Percentiles rank a stretch among this genome's conserved stretches.
These are phyloP conservation scores for Bryopsis sp. DNA, from an alignment of 139 green algal species.

Conservation along the genomic window DNA sequence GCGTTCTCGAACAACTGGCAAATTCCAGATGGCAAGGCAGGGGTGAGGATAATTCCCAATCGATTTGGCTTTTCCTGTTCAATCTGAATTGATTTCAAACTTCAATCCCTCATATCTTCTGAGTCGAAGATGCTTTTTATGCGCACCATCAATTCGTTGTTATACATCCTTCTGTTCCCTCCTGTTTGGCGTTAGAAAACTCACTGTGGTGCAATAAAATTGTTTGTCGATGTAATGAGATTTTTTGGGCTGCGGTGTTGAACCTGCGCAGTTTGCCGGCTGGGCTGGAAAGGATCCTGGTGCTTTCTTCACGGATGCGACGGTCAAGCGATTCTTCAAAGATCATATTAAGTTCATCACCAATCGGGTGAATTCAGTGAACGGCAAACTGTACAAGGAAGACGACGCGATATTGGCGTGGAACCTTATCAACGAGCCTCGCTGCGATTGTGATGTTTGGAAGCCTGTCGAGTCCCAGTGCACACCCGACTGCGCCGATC, in stretches of 20 bases:
- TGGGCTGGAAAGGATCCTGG: not conserved
- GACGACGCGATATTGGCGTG: conserved; percentile 54
- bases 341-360: conserved; percentile 20
- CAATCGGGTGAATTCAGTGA: conserved; percentile 34
- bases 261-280: not conserved
- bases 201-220: too few relatives aligned
- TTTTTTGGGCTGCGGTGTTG: too few relatives aligned
- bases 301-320: not conserved
- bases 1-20: conserved; percentile 9
- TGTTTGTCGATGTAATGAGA: too few relatives aligned
- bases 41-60: too few relatives aligned
- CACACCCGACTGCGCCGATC: not conserved
- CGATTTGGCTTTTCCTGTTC: too few relatives aligned
- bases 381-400: conserved; percentile 40
- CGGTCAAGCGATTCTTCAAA: conserved; percentile 2
- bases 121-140: too few relatives aligned
- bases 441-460: conserved; percentile 25
- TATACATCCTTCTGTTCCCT: too few relatives aligned
- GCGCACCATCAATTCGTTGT: too few relatives aligned
- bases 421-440: conserved; percentile 51
- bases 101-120: too few relatives aligned
- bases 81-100: too few relatives aligned
- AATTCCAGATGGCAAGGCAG: not conserved
- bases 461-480: not conserved
- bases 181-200: too few relatives aligned